Evolutionary conservation across 371 early-diverging fungal species (phyloP).

Genomic region (Mortierella sp.): DNA sequence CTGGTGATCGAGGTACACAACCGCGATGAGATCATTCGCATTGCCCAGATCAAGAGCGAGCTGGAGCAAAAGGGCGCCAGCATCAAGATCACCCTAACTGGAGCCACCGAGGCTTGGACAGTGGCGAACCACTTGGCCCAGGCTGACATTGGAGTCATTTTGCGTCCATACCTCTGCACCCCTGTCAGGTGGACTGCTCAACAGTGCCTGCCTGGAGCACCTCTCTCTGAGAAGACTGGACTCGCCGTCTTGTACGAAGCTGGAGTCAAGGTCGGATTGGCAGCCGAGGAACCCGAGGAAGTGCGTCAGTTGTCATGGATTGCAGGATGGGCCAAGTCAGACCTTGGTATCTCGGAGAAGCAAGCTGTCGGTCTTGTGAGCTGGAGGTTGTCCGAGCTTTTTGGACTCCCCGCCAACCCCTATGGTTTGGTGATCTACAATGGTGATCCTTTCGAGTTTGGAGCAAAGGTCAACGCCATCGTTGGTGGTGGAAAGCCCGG

Average conservation of each 20-base stretch:
- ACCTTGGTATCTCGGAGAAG: slow-evolving; percentile 60
- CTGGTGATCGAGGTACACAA: slow-evolving; percentile 67
- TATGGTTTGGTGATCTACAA: slow-evolving; percentile 63
- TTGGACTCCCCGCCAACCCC: slow-evolving; percentile 54
- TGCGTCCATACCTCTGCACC: slow-evolving; percentile 74
- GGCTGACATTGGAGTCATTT: slow-evolving; percentile 69
- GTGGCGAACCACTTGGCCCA: slow-evolving; percentile 70
- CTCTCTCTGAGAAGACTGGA: slow-evolving; percentile 67
- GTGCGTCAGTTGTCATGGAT: slow-evolving; percentile 80
- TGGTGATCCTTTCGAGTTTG: slow-evolving; percentile 66
- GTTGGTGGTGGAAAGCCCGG: slow-evolving; percentile 63
- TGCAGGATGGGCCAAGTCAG: slow-evolving; percentile 77
- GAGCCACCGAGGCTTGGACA: slow-evolving; percentile 79
- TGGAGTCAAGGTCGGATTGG: slow-evolving; percentile 74
- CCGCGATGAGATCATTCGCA: slow-evolving; percentile 78
- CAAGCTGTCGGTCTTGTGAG: slow-evolving; percentile 80
- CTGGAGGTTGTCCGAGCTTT: slow-evolving; percentile 73
- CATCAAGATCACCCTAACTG: slow-evolving; percentile 55
- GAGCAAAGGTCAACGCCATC: slow-evolving; percentile 58
- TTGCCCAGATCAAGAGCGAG: slow-evolving; percentile 67
- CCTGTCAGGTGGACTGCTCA: slow-evolving; percentile 75
- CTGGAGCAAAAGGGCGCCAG: slow-evolving; percentile 57
- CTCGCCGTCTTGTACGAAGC: slow-evolving; percentile 67
- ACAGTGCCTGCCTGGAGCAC: slow-evolving; percentile 71
- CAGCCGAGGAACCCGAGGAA: slow-evolving; percentile 66